These are phyloP conservation scores for Urochloa ruziziensis DNA, from an alignment of 176 grass and related monocot genomes.

Conservation along the genomic window DNA sequence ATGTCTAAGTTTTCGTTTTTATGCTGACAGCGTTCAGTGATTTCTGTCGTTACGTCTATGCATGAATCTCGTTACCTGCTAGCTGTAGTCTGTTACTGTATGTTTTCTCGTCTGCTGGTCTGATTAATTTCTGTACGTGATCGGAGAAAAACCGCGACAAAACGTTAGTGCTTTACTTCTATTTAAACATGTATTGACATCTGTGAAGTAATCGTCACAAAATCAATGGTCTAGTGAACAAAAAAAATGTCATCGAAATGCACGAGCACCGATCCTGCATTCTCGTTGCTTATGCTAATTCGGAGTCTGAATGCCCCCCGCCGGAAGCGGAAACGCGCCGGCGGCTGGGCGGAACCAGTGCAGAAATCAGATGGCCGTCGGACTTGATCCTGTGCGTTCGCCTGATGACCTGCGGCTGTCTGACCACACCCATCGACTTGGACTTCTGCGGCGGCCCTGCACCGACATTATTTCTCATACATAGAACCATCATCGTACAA, in stretches of 20 bases:
- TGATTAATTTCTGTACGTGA: neutral
- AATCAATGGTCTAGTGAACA: neutral
- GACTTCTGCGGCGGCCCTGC: conserved; percentile 41
- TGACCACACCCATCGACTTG: conserved; percentile 34
- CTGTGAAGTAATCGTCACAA: neutral
- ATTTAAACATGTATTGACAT: neutral
- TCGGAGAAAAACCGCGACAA: no score
- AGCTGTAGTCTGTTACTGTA: neutral
- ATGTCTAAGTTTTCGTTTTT: no score
- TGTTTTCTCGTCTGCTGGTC: neutral
- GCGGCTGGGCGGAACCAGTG: conserved; percentile 15
- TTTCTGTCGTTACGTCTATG: neutral
- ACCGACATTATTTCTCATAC: neutral
- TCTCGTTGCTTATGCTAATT: conserved; percentile 31
- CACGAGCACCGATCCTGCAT: neutral
- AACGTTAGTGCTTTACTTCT: no score
- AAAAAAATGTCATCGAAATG: neutral
- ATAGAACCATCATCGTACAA: neutral
- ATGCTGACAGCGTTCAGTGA: rapidly evolving
- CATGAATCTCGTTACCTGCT: neutral
- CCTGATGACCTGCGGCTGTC: neutral
- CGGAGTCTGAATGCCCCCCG: conserved; percentile 60
- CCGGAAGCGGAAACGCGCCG: conserved; percentile 4
- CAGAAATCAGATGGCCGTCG: conserved; percentile 33
- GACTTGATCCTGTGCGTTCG: conserved; percentile 55